Conservation (phyloP, 164 flowering plant species). For the Akebia trifoliata region DNA sequence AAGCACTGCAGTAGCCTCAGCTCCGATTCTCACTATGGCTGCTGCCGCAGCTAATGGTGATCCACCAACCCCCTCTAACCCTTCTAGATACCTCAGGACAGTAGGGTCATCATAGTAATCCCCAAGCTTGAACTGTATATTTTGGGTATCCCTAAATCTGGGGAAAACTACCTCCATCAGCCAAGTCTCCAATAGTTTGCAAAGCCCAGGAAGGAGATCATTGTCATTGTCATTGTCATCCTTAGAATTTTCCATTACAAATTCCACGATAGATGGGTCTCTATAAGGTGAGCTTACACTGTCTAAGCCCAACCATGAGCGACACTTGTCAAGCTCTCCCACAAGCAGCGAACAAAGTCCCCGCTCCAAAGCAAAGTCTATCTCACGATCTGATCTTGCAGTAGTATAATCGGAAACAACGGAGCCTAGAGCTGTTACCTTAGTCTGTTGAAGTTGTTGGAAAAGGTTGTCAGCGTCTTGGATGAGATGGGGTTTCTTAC, state of each 20-base stretch:
- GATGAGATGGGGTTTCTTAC: constrained; percentile 83
- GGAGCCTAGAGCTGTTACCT: constrained; percentile 37
- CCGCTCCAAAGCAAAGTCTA: constrained; percentile 84
- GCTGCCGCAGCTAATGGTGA: constrained; percentile 99
- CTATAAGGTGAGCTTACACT: constrained; percentile 62
- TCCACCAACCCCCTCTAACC: constrained; percentile 68
- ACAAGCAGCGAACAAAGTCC: constrained; percentile 91
- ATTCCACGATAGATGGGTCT: constrained; percentile 69
- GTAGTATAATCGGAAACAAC: constrained; percentile 29
- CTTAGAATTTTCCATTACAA: constrained; percentile 68
- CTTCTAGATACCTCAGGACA: constrained; percentile 78
- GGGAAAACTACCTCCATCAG: constrained; percentile 86
- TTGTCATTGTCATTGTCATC: constrained; percentile 63
- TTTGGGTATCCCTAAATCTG: constrained; percentile 79
- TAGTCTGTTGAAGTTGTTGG: constrained; percentile 83
- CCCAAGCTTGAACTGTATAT: constrained; percentile 65
- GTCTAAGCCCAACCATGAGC: constrained; percentile 88
- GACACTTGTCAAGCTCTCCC: constrained; percentile 87
- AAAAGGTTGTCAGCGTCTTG: constrained; percentile 83
- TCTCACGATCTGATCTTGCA: constrained; percentile 51
- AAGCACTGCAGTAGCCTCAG: constrained; percentile 83
- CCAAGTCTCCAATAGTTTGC: constrained; percentile 93
- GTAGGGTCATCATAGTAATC: constrained; percentile 94
- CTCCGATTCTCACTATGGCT: constrained; percentile 89
- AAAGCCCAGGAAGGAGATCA: constrained; percentile 84